Base-by-base conservation (phyloP, 2,329 filamentous ascomycete genomes). In the Cercospora sesami region DNA sequence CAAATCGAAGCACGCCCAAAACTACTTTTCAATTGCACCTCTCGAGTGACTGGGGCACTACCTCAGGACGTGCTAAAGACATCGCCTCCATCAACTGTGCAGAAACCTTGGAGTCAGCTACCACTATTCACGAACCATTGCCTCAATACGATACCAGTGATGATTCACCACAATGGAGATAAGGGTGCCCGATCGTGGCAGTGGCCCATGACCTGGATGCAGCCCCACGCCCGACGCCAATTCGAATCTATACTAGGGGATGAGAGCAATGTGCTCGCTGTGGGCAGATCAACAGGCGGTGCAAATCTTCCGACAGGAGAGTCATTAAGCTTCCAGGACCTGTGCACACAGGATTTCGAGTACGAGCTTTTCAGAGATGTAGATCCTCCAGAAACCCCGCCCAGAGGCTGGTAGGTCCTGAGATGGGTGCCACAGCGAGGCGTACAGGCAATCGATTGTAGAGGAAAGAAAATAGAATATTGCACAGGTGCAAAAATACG, bases 301-400 rank as follows among this genome's bases (percentile, higher is more conserved):
- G 81, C 36, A 79, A 80, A 3, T 75, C 81, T 69, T 77, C 78
- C 28, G 77, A 77, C 77, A 79, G 82, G 80, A 77, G 82, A 72
- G 72, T 78, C 61, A 28, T 21, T 72, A 42, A 60, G 33, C 18
- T 74, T 69, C 68, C 59, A 62, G 23, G 67, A 72, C n/a, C 36
- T 72, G 7, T 72, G 70, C 65, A 66, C 70, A n/a, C 36, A 26
- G 14, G 63, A 70, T n/a, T 71, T 66, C 58, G 72, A 72, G 31
- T 66, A 66, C 45, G 69, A 72, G 59, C 30, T 73, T 51, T 73
- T 69, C 55, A 53, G 71, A 45, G 70, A 71, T 62, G 69, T 68
- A 5, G 68, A 67, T 45, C 63, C 55, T 53, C 65, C 65, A 8
- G 63, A 63, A 6, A 31, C 59, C 26, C 23, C 21, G n/a, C 62